Percentiles rank a stretch among this genome's conserved stretches.
Conservation (phyloP, 148 eudicot genomes). For the Persicaria maculosa region DNA sequence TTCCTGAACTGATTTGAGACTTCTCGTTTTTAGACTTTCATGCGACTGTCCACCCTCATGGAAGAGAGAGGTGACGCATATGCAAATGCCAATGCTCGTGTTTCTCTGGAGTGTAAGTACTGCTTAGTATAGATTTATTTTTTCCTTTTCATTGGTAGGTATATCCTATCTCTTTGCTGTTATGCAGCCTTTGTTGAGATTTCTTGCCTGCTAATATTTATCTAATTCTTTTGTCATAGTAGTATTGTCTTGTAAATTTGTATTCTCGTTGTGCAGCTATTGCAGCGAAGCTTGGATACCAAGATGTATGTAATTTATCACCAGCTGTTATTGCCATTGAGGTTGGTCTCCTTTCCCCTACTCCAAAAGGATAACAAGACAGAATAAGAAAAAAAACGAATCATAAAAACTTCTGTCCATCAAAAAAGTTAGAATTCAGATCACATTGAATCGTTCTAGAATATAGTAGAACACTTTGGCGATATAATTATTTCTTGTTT, state of each 20-base stretch:
- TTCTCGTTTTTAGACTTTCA: conserved; percentile 41
- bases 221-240: not conserved
- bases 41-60: conserved; percentile 48
- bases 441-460: not conserved
- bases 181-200: not conserved
- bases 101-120: conserved; percentile 76
- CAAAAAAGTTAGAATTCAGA: not conserved
- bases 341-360: conserved; percentile 23
- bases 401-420: not conserved
- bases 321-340: conserved; percentile 44
- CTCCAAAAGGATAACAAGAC: not conserved
- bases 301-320: conserved; percentile 39
- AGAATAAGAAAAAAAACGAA: not conserved
- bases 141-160: not conserved
- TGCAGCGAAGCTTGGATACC: conserved; percentile 42
- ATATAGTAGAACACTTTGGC: not conserved
- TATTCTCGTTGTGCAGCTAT: conserved; percentile 27
- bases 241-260: not conserved
- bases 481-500: not conserved
- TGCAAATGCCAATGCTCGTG: conserved; percentile 61
- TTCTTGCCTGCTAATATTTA: not conserved
- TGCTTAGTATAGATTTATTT: not conserved
- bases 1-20: not conserved
- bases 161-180: not conserved
- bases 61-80: conserved; percentile 76